phyloP scores from a whole-genome alignment of 2,329 filamentous ascomycete species.

The Colletotrichum kahawae region DNA sequence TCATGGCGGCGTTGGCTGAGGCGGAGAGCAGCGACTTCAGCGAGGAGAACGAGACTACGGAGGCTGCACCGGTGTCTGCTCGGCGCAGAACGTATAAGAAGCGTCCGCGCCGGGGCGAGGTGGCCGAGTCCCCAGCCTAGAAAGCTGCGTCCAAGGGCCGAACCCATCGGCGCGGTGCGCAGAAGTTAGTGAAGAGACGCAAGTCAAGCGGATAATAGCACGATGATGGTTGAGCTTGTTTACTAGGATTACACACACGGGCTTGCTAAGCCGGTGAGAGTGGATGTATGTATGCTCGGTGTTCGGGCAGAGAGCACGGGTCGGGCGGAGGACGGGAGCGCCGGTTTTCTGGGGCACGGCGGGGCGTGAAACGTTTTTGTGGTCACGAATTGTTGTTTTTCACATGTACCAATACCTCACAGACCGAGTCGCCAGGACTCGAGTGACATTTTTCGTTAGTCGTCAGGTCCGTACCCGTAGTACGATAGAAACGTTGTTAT shows the following conservation, averaged over 20 bases:
- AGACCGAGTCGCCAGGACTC: background rate
- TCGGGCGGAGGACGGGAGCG: background rate
- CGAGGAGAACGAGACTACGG: background rate
- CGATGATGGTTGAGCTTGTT: background rate
- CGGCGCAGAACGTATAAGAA: background rate
- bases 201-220: background rate
- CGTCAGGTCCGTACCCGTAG: background rate
- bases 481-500: background rate
- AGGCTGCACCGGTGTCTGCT: background rate
- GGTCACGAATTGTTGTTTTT: background rate
- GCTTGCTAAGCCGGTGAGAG: background rate
- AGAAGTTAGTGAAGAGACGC: background rate
- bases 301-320: background rate
- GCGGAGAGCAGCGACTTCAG: background rate
- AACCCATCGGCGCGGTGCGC: background rate
- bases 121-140: background rate
- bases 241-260: background rate
- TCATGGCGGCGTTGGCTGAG: background rate
- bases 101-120: background rate
- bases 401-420: background rate
- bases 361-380: background rate
- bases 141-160: background rate
- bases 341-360: background rate
- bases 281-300: background rate
- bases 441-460: background rate